phyloP scores from a whole-genome alignment of 345 rosid species.

The Firmiana major region DNA sequence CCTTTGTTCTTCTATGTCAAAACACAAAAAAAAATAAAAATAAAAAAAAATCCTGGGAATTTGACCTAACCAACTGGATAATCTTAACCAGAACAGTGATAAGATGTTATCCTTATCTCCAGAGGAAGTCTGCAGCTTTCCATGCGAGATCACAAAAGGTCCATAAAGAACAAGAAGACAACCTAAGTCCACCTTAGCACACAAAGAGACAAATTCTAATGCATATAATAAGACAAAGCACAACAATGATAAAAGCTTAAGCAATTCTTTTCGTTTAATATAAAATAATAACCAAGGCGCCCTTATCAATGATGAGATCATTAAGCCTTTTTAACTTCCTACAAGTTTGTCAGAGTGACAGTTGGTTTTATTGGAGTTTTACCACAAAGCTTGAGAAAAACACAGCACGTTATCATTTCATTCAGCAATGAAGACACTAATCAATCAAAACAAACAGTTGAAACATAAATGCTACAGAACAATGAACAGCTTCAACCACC shows the following conservation, averaged over 20 bases:
- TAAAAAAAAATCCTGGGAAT: background rate
- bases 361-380: background rate
- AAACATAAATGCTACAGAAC: background rate
- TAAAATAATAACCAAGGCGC: background rate
- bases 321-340: background rate
- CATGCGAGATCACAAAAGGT: constrained; percentile 20
- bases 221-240: constrained; percentile 4
- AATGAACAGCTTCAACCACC: background rate
- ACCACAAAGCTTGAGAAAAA: background rate
- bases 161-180: constrained; percentile 37
- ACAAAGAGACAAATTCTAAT: constrained; percentile 1
- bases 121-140: constrained; percentile 14
- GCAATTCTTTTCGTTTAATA: background rate
- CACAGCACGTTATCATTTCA: background rate
- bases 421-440: background rate
- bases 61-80: constrained; percentile 14
- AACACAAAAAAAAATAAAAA: too few species aligned
- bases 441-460: background rate
- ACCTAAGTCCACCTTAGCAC: constrained; percentile 25
- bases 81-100: constrained; percentile 14
- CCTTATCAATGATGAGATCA: background rate
- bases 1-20: background rate
- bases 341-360: background rate
- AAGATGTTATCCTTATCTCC: constrained; percentile 20
- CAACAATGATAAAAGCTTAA: background rate